phyloP scores from a whole-genome alignment of 345 rosid genomes.

The Bretschneidera sinensis region DNA sequence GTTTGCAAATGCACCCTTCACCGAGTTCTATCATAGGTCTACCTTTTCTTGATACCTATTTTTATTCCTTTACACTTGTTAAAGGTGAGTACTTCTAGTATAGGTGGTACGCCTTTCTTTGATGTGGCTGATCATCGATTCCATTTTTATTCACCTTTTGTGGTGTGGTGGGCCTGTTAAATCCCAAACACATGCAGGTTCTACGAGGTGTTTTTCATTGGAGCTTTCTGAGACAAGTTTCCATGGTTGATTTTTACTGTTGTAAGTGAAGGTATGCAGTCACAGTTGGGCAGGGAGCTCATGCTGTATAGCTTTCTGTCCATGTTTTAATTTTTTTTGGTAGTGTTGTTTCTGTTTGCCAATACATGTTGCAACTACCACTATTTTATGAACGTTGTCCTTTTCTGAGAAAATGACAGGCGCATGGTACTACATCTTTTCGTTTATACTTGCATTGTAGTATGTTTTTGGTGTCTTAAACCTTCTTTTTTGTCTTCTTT shows the following conservation, averaged over 20 bases:
- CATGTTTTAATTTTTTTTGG: slow-evolving; percentile 9
- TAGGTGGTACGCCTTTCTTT: too few species aligned
- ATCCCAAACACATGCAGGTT: slow-evolving; percentile 50
- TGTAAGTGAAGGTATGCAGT: slow-evolving; percentile 45
- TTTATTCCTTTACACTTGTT: neutral
- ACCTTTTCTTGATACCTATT: too few species aligned
- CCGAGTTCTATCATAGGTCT: neutral
- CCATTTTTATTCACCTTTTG: slow-evolving; percentile 24
- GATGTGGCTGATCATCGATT: slow-evolving; percentile 24
- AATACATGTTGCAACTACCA: slow-evolving; percentile 7
- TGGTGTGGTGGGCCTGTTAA: slow-evolving; percentile 38
- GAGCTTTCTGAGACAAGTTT: slow-evolving; percentile 35
- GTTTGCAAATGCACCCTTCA: neutral
- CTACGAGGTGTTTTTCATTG: slow-evolving; percentile 31
- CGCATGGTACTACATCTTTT: too few species aligned
- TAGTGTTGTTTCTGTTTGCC: slow-evolving; percentile 14
- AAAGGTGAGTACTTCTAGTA: slow-evolving; percentile 9
- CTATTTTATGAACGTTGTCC: slow-evolving; percentile 18
- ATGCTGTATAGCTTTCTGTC: slow-evolving; percentile 16
- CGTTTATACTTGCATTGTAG: too few species aligned
- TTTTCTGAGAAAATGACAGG: neutral
- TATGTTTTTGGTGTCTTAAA: too few species aligned
- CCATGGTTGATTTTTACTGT: slow-evolving; percentile 35
- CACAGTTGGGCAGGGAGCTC: slow-evolving; percentile 21
- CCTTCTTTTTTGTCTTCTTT: neutral